Base-by-base conservation (phyloP, 2,329 filamentous ascomycete genomes). In the Alternaria arborescens region DNA sequence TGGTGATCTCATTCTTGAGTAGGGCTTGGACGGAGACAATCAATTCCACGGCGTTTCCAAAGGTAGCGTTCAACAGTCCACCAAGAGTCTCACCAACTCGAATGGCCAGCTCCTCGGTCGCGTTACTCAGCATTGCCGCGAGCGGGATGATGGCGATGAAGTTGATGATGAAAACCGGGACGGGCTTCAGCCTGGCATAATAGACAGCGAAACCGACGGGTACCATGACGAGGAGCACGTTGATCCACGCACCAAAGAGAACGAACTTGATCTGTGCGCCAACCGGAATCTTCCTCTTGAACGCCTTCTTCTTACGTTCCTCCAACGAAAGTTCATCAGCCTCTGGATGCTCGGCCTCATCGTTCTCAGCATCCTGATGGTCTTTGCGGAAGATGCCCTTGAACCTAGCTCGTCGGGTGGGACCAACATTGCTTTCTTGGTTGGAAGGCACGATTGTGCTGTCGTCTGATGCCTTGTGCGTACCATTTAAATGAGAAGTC, bases 111-210 rank as follows among this genome's bases (percentile, higher is more conserved):
- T 97, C 93, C 77, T 98, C 94, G 0, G 94, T 97, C 0, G 92
- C 92, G 72, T 91, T 97, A 70, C 91, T 90, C 24, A 98, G 84
- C 83, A 97, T 89, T 14, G 90, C 91, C 3, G 94, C 94, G 41
- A 97, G 84, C 0, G 94, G 94, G 60, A 97, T 89, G 69, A 97
- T 97, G 62, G 94, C 94, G 65, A 97, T 86, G 72, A 97, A 97
- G 81, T 97, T 97, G 79, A 97, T 86, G 57, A 94, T 87, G 72
- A 97, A 97, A 47, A 95, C 68, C 2, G 72, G 65, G 14, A 77
- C 72, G 5, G 71, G 62, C 4, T 63, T 64, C 12, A 75, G 66
- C 52, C 81, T 66, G 18, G 88, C 80, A 72, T 90, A 93, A 71
- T 91, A 87, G 53, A 94, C 77, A 2, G 86, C 91, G 71, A 97